Conservation (phyloP, 2,329 filamentous ascomycete species). For the Catunica adiposa region DNA sequence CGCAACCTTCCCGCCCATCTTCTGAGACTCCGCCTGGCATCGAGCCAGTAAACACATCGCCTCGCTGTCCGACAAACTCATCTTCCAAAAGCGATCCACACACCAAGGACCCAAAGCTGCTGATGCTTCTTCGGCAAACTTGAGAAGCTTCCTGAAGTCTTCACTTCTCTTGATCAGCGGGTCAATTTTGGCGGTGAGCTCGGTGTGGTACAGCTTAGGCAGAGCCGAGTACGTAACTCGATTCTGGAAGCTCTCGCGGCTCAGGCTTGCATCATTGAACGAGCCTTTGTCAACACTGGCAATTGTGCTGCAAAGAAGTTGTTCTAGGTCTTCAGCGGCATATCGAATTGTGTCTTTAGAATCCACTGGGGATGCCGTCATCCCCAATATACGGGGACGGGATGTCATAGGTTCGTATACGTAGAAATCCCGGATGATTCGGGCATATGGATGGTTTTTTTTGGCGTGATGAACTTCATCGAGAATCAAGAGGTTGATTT, state of each 20-base stretch:
- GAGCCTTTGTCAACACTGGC: conserved; percentile 44
- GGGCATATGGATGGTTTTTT: conserved; percentile 78
- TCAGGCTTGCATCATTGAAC: conserved; percentile 17
- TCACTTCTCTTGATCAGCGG: conserved; percentile 25
- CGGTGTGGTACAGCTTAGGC: conserved; percentile 39
- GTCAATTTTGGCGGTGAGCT: conserved; percentile 43
- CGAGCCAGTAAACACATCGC: conserved; percentile 42
- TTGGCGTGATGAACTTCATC: conserved; percentile 96
- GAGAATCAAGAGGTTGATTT: conserved; percentile 82
- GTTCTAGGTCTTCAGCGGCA: conserved; percentile 59
- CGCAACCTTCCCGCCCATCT: not conserved
- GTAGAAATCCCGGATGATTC: conserved; percentile 82
- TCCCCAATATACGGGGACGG: conserved; percentile 71
- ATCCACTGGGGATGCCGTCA: conserved; percentile 94
- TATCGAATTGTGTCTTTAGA: conserved; percentile 55
- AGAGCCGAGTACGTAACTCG: conserved; percentile 30
- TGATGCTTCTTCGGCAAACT: conserved; percentile 41
- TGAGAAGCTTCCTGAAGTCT: conserved; percentile 40
- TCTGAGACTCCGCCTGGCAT: conserved; percentile 18
- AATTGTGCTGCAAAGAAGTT: conserved; percentile 64
- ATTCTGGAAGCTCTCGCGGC: conserved; percentile 33
- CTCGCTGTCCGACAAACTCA: conserved; percentile 48
- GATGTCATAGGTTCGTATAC: conserved; percentile 27
- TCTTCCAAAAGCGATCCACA: conserved; percentile 64
- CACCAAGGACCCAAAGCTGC: conserved; percentile 67